These are phyloP conservation scores for Sarcomyxa edulis DNA, from an alignment of 768 basidiomycete genomes.

Conservation along the genomic window DNA sequence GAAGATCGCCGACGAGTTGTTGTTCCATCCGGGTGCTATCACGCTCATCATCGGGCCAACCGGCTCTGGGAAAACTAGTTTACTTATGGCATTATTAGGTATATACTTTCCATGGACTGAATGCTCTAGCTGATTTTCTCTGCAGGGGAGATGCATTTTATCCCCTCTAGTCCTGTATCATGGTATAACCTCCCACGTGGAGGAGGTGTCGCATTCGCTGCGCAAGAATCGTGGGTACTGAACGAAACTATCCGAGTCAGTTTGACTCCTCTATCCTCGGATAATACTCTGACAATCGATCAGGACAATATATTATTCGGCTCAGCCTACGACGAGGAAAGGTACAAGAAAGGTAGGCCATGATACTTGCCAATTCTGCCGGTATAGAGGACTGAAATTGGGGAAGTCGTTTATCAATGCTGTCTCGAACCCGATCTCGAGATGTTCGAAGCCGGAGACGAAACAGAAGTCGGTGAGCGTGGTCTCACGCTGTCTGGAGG, in stretches of 20 bases:
- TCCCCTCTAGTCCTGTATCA: constrained; percentile 42
- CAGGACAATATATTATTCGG: constrained; percentile 83
- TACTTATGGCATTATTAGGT: constrained; percentile 5
- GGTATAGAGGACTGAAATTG: neutral
- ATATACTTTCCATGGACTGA: neutral
- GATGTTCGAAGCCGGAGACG: constrained; percentile 34
- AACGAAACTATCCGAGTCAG: constrained; percentile 66
- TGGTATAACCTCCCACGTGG: constrained; percentile 67
- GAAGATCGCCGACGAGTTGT: constrained; percentile 42
- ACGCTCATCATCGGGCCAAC: constrained; percentile 60
- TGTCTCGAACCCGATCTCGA: constrained; percentile 69
- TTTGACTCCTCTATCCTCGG: too few species aligned
- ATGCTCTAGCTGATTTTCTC: neutral
- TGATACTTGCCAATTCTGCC: too few species aligned
- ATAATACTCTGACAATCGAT: constrained; percentile 57
- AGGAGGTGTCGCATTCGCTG: constrained; percentile 71
- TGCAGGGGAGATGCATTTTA: constrained; percentile 61
- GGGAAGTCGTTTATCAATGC: constrained; percentile 62
- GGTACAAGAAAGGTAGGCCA: constrained; percentile 80
- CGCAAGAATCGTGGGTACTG: constrained; percentile 82
- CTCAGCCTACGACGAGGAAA: constrained; percentile 63
- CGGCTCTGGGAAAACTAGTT: constrained; percentile 56
- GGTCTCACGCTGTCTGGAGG: constrained; percentile 41
- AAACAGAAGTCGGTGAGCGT: constrained; percentile 48
- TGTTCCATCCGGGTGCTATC: constrained; percentile 46